Conservation (phyloP, 2,329 filamentous ascomycete species). For the Calonectria fujianensis region DNA sequence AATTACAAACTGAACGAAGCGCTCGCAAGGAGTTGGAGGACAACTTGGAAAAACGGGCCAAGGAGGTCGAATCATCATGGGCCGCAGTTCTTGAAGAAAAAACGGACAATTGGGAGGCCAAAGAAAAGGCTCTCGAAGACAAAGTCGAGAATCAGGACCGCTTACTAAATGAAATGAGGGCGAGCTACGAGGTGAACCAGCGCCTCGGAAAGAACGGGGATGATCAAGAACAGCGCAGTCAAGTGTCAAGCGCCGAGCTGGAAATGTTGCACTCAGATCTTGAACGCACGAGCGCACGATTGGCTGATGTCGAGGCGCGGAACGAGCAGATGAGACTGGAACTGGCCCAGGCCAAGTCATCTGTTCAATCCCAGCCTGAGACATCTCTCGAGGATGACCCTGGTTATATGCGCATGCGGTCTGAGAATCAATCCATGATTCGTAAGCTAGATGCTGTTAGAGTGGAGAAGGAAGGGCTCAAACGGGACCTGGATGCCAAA, state of each 20-base stretch:
- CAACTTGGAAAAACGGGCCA: conserved; percentile 85
- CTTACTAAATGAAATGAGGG: conserved; percentile 94
- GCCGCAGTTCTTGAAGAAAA: conserved; percentile 93
- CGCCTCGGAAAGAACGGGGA: conserved; percentile 85
- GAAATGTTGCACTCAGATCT: conserved; percentile 95
- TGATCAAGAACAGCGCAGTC: conserved; percentile 73
- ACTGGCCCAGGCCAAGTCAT: conserved; percentile 89
- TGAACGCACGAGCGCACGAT: conserved; percentile 88
- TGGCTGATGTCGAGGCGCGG: conserved; percentile 93
- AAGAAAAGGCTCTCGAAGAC: conserved; percentile 92
- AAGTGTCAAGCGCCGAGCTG: conserved; percentile 90
- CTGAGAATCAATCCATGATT: conserved; percentile 93
- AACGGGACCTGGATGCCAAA: conserved; percentile 84
- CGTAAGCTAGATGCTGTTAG: conserved; percentile 89
- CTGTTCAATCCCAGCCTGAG: conserved; percentile 75
- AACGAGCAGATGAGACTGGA: conserved; percentile 96
- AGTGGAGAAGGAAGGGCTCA: conserved; percentile 88
- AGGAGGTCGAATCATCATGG: conserved; percentile 94
- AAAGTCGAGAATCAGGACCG: conserved; percentile 96
- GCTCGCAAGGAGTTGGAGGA: conserved; percentile 85
- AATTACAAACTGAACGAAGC: conserved; percentile 85
- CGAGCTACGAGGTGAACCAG: conserved; percentile 97
- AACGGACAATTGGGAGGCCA: conserved; percentile 95
- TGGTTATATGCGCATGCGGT: conserved; percentile 88
- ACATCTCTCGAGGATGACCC: conserved; percentile 90